Evolutionary conservation across 108 stramenopile genomes (phyloP), one percentile per base, ranked within the genome.

Genomic region (Fistulifera solaris): DNA sequence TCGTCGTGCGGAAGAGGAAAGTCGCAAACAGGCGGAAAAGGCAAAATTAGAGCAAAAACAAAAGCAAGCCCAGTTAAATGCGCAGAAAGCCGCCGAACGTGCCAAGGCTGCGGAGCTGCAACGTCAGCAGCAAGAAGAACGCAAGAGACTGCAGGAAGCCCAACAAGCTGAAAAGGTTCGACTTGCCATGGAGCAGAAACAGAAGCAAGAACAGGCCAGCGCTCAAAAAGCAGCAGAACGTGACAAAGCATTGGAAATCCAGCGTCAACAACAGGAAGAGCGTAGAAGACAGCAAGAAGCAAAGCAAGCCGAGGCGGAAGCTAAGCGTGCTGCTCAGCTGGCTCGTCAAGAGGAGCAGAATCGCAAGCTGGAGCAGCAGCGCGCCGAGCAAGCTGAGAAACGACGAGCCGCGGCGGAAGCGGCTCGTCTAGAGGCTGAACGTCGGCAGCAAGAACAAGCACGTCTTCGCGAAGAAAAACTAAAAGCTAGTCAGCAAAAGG

Each of bases 251-350:
- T n/a, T n/a, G n/a, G n/a, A n/a, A n/a, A n/a, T n/a, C 40, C 11
- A 40, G 40, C 40, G 7, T 21, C 44, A 15, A 19, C 18, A 26
- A 22, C 49, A 50, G 23, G 49, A 19, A 13, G 23, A 50, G 23
- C 24, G 49, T 22, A 26, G 18, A 12, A 15, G 14, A 50, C 15
- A 19, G 23, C 23, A 50, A 50, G 23, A 67, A 40, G 24, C 49
- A 35, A 66, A 66, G 50, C 16, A 41, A 62, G 51, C 66, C 26
- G 59, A 41, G 31, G n/a, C 27, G 46, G 55, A 58, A 14, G 56
- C 56, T 35, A 57, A 56, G 31, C 17, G 35, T 22, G 63, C 50
- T 24, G 51, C 41, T 18, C 21, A 38, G 31, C 31, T 35, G 31
- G 31, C 39, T 40, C 22, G 39, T 18, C 12, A 56, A 56, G 41